Conservation (phyloP, 2,329 filamentous ascomycete species). For the Penicillium sp. region DNA sequence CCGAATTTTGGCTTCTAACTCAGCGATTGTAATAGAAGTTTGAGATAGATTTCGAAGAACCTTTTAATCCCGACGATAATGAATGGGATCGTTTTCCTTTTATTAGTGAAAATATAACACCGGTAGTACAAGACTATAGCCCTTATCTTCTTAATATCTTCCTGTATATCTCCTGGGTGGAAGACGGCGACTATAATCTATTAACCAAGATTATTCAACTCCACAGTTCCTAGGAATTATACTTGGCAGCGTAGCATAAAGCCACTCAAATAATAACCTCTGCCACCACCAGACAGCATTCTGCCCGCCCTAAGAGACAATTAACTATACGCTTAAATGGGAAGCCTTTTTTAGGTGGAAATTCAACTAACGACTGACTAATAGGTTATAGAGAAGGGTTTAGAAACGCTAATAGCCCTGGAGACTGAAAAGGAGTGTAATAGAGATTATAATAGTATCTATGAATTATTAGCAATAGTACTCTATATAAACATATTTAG, state of each 20-base stretch:
- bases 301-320: slow-evolving; percentile 5
- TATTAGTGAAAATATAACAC: slow-evolving; percentile 4
- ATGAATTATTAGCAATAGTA: neutral
- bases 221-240: slow-evolving; percentile 8
- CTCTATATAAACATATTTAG: neutral
- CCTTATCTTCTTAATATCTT: slow-evolving; percentile 15
- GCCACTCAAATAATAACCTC: slow-evolving; percentile 7
- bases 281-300: neutral
- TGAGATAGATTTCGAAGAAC: slow-evolving; percentile 15
- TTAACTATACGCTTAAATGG: slow-evolving; percentile 9
- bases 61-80: slow-evolving; percentile 9
- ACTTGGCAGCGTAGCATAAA: slow-evolving; percentile 10
- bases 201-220: slow-evolving; percentile 13
- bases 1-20: slow-evolving; percentile 15
- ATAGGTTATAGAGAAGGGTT: neutral
- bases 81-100: slow-evolving; percentile 14
- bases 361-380: neutral
- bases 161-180: slow-evolving; percentile 9
- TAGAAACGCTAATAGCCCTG: neutral
- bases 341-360: slow-evolving; percentile 15
- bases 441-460: neutral
- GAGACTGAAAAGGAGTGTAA: neutral
- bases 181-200: slow-evolving; percentile 6
- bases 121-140: slow-evolving; percentile 2
- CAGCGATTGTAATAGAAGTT: slow-evolving; percentile 14